Conservation (phyloP, 192 early-diverging fungal genomes). For the Tieghemiomyces parasiticus region DNA sequence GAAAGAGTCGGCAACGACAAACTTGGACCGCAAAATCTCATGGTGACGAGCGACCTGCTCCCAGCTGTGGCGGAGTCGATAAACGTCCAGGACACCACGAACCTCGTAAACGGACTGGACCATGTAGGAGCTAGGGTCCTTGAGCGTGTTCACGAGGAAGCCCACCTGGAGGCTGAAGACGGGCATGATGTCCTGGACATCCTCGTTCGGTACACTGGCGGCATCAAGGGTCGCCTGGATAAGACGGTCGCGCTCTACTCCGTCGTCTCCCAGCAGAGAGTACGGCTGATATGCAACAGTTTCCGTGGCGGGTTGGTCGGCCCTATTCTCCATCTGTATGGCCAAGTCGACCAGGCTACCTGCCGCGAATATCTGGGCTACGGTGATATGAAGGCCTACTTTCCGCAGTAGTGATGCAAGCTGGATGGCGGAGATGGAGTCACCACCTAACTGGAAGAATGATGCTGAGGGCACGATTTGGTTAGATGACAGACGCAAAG, state of each 20-base stretch:
- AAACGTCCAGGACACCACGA: not conserved
- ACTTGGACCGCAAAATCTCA: not conserved
- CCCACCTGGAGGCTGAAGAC: not conserved
- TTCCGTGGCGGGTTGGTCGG: too few species aligned
- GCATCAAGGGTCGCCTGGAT: too few species aligned
- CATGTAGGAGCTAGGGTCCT: not conserved
- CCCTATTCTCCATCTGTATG: too few species aligned
- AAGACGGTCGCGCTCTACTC: too few species aligned
- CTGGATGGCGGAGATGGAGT: not conserved
- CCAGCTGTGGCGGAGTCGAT: not conserved
- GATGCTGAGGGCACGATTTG: not conserved
- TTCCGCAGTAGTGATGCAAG: not conserved
- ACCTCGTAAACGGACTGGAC: not conserved
- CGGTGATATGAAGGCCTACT: too few species aligned
- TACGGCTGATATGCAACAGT: too few species aligned
- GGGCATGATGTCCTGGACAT: too few species aligned
- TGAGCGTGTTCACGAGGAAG: not conserved
- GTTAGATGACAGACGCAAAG: not conserved
- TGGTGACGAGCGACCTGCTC: not conserved
- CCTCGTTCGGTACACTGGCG: too few species aligned
- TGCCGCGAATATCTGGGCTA: too few species aligned
- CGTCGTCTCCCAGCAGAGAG: too few species aligned
- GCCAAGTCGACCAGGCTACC: too few species aligned
- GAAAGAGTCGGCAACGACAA: not conserved
- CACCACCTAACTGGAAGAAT: conserved; percentile 1